Evolutionary conservation across 2,329 filamentous ascomycete species (phyloP).

Genomic region (Hypomyces rosellus): DNA sequence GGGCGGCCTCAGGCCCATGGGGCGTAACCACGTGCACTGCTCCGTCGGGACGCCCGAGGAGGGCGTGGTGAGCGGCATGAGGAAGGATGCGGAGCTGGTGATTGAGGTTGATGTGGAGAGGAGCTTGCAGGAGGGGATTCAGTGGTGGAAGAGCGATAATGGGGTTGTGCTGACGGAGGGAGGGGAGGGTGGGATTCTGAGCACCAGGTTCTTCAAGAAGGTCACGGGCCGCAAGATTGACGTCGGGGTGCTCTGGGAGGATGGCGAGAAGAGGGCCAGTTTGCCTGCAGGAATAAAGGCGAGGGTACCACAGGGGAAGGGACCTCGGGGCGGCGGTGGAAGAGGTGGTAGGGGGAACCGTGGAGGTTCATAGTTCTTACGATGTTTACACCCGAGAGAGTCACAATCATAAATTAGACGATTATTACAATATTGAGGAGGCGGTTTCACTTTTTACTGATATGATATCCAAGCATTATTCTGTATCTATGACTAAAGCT

Average conservation of each 20-base stretch:
- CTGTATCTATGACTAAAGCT: background rate
- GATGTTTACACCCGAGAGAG: slow-evolving; percentile 20
- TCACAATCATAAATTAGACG: background rate
- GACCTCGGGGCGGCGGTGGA: slow-evolving; percentile 34
- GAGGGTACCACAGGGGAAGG: slow-evolving; percentile 43
- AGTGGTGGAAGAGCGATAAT: slow-evolving; percentile 77
- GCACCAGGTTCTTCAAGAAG: slow-evolving; percentile 61
- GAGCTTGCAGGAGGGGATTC: slow-evolving; percentile 57
- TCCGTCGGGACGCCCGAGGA: slow-evolving; percentile 62
- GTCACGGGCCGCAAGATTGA: slow-evolving; percentile 58
- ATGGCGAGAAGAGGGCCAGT: slow-evolving; percentile 60
- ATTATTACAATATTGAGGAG: background rate
- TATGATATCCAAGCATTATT: background rate
- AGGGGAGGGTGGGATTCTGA: slow-evolving; percentile 54
- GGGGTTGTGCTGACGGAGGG: slow-evolving; percentile 64
- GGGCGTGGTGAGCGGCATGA: slow-evolving; percentile 72
- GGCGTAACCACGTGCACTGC: slow-evolving; percentile 84
- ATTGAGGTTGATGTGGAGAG: slow-evolving; percentile 68
- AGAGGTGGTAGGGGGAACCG: slow-evolving; percentile 23
- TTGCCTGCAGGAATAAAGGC: slow-evolving; percentile 55
- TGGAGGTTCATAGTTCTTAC: slow-evolving; percentile 30
- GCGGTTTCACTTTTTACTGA: background rate
- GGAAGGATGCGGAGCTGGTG: slow-evolving; percentile 67
- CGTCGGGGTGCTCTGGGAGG: slow-evolving; percentile 62
- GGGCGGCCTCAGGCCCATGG: slow-evolving; percentile 77